Conservation (phyloP, 2,329 filamentous ascomycete species). For the Aspergillus unguis region DNA sequence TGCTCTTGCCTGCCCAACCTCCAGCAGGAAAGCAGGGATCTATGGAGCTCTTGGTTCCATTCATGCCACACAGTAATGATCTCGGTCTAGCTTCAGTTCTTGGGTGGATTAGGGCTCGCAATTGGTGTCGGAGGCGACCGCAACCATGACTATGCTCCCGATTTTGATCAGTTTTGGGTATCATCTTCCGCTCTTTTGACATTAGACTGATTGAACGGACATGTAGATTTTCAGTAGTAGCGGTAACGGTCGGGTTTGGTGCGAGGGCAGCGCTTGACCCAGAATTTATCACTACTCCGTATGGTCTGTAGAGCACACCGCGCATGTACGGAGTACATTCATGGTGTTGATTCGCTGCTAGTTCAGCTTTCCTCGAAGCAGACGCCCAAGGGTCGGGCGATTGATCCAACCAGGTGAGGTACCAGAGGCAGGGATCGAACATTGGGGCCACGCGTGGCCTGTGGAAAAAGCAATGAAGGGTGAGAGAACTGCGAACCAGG, state of each 20-base stretch:
- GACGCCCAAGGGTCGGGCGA: not conserved
- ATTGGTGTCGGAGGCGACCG: not conserved
- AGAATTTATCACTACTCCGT: not conserved
- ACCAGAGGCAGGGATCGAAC: constrained; percentile 4
- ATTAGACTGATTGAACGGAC: too few relatives aligned
- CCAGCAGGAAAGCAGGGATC: not conserved
- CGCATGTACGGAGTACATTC: not conserved
- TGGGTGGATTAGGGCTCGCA: not conserved
- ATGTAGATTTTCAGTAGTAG: too few relatives aligned
- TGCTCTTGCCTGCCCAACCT: not conserved
- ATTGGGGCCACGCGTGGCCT: not conserved
- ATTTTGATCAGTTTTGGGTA: not conserved
- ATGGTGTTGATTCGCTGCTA: not conserved
- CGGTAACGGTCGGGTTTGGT: too few relatives aligned
- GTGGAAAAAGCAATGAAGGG: constrained; percentile 8
- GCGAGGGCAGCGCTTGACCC: too few relatives aligned
- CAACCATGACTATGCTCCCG: not conserved
- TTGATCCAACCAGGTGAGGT: constrained; percentile 1
- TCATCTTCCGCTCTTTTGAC: not conserved
- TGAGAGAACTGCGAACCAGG: not conserved
- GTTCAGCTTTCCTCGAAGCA: not conserved
- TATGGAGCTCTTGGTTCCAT: not conserved
- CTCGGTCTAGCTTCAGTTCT: not conserved
- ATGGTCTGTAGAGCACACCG: not conserved
- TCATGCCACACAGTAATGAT: not conserved